Conservation (phyloP, 2,329 filamentous ascomycete species). For the Alternaria arborescens region DNA sequence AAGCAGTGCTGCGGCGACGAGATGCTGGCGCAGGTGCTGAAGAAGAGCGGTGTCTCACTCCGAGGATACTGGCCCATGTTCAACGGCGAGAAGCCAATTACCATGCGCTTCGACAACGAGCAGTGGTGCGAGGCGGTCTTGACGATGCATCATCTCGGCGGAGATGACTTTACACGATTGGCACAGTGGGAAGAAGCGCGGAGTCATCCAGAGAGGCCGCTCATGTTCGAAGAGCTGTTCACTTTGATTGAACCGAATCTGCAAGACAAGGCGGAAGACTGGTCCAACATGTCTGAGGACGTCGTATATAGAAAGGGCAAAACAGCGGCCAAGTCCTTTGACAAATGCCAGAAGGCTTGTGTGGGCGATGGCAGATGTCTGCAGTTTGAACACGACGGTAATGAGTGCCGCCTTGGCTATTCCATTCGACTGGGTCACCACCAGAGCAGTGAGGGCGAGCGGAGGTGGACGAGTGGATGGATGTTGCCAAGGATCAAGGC, state of each 20-base stretch:
- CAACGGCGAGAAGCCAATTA: conserved; percentile 54
- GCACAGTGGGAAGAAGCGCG: conserved; percentile 39
- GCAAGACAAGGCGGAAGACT: conserved; percentile 37
- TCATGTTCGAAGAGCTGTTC: conserved; percentile 49
- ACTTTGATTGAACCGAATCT: conserved; percentile 39
- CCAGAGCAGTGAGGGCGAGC: conserved; percentile 31
- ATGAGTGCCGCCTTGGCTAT: conserved; percentile 40
- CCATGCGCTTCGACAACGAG: conserved; percentile 48
- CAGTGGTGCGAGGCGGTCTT: conserved; percentile 57
- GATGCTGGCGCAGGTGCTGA: conserved; percentile 49
- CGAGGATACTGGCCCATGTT: conserved; percentile 57
- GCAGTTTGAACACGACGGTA: conserved; percentile 43
- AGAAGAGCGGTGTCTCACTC: conserved; percentile 46
- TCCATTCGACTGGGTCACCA: conserved; percentile 42
- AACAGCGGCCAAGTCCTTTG: conserved; percentile 34
- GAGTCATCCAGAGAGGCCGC: conserved; percentile 32
- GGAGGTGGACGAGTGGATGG: conserved; percentile 44
- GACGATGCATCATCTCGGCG: conserved; percentile 48
- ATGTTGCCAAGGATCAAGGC: conserved; percentile 39
- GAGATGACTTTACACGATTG: conserved; percentile 40
- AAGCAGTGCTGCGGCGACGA: conserved; percentile 52
- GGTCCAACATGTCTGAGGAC: conserved; percentile 47
- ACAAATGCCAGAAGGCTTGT: conserved; percentile 41
- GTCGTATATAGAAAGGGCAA: conserved; percentile 31
- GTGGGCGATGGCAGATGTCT: conserved; percentile 40